Evolutionary conservation across 495 filamentous ascomycete genomes (phyloP), one percentile per base, ranked within the genome.

Genomic region (Podospora didyma): DNA sequence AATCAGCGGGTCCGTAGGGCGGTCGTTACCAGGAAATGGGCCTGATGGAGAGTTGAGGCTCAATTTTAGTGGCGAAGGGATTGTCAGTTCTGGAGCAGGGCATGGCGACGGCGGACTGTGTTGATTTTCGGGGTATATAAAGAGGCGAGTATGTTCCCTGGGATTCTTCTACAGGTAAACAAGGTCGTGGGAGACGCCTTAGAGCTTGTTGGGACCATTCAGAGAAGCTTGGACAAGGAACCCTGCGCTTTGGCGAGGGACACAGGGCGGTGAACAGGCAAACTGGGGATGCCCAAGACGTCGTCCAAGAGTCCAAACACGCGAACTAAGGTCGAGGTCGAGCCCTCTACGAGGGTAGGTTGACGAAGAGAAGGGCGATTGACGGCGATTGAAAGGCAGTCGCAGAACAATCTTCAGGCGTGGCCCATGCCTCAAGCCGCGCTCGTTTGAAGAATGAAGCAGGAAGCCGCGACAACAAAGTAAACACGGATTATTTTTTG

Each of bases 21-120:
- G 44, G 49, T 52, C 34, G 56, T 51, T 60, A 66, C 39, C 57
- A 65, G 56, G 46, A 62, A 44, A 46, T 34, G 1, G 60, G 19
- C 37, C 53, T 46, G 54, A 53, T 51, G 49, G 47, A 49, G 44
- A 51, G 49, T 60, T 64, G 69, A 70, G 67, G 65, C 65, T 68
- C 65, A 59, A 59, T 57, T 53, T 55, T 51, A 46, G 50, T 59
- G 62, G 55, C 46, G 62, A 24, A 50, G 58, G 59, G 46, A 41
- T 60, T 46, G 46, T 21, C 35, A 24, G 49, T 59, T 49, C 39
- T 61, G 51, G 56, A 51, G 52, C 59, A 51, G 67, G 46, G 69
- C 69, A 72, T 72, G 65, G 69, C 63, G 69, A 57, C 61, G 57
- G 51, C 21, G 14, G 54, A 45, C 23, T 12, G 50, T 24, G 21